Evolutionary conservation across 345 rosid species (phyloP).

Genomic region (Salix purpurea): DNA sequence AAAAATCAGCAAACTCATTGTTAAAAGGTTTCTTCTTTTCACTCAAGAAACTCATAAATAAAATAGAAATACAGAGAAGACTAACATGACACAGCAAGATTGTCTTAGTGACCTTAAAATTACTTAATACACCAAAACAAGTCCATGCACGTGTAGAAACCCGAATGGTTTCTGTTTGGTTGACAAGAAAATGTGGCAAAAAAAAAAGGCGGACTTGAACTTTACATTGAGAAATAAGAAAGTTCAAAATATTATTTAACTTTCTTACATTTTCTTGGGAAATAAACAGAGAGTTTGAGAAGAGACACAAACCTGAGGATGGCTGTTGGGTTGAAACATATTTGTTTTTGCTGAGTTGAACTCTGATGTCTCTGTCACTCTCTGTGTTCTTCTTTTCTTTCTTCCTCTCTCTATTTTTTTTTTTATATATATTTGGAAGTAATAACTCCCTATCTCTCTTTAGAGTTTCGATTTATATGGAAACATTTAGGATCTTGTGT

Average conservation of each 20-base stretch:
- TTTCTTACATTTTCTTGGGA: background rate
- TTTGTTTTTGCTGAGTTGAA: background rate
- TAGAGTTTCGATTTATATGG: no score
- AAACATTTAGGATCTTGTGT: no score
- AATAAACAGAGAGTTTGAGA: background rate
- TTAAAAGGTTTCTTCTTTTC: background rate
- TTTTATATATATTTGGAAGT: background rate
- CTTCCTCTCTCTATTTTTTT: background rate
- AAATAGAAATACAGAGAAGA: background rate
- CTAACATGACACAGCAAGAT: background rate
- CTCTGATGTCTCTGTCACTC: background rate
- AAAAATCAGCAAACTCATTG: background rate
- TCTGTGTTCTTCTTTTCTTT: background rate
- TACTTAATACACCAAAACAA: background rate
- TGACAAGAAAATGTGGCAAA: background rate
- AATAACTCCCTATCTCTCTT: no score
- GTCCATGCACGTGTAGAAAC: background rate
- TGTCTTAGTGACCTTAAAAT: background rate
- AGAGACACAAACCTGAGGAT: background rate
- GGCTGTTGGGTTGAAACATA: background rate
- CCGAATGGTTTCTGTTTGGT: background rate
- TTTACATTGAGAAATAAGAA: background rate
- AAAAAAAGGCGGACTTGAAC: background rate
- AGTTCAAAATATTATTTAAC: background rate
- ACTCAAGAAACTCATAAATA: background rate